Evolutionary conservation across 2,329 filamentous ascomycete species (phyloP).

Genomic region (Botrytis galanthina): DNA sequence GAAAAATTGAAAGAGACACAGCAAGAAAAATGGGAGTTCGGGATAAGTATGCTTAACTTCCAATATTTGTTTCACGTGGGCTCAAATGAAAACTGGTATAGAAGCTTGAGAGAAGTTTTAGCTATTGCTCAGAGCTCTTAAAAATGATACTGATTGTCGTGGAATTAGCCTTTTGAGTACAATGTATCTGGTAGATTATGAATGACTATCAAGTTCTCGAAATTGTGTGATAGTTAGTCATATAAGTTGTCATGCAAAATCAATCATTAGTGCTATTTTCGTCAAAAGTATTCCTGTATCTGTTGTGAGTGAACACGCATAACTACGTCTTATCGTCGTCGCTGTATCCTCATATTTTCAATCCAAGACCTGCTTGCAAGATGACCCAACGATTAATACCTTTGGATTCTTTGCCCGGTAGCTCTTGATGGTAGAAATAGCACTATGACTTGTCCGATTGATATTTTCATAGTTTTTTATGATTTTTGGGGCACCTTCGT

Average conservation of each 20-base stretch:
- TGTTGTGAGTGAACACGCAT: background rate
- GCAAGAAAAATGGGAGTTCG: background rate
- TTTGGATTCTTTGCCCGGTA: background rate
- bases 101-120: background rate
- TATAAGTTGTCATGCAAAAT: background rate
- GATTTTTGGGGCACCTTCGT: background rate
- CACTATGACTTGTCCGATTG: background rate
- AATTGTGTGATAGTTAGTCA: background rate
- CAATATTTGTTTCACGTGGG: background rate
- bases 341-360: background rate
- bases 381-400: background rate
- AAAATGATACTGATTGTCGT: background rate
- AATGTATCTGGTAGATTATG: background rate
- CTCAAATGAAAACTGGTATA: accelerated
- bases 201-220: background rate
- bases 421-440: background rate
- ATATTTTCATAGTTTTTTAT: no score
- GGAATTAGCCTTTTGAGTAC: background rate
- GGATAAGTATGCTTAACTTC: background rate
- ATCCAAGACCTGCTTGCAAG: background rate
- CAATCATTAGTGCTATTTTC: background rate
- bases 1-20: background rate
- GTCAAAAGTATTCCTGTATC: background rate
- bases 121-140: background rate
- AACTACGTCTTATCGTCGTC: background rate